phyloP scores from a whole-genome alignment of 2,329 filamentous ascomycete species.

The Sphaerulina musiva region DNA sequence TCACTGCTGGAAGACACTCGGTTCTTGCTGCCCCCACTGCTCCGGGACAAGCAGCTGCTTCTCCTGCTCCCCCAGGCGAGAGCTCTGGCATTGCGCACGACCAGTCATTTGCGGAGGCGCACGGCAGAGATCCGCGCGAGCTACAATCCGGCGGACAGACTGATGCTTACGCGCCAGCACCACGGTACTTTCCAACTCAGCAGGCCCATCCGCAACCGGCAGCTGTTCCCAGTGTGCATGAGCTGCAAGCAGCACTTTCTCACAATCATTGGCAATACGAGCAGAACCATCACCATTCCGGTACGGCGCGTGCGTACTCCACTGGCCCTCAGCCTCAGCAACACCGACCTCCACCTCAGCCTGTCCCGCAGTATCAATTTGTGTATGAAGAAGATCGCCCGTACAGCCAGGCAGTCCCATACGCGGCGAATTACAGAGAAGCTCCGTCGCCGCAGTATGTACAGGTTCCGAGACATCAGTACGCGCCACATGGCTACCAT shows the following conservation, averaged over 20 bases:
- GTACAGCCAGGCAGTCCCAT: conserved; percentile 11
- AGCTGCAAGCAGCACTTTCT: conserved; percentile 18
- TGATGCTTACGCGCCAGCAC: background rate
- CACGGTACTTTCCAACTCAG: conserved; percentile 15
- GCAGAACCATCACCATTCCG: conserved; percentile 21
- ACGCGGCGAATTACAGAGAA: conserved; percentile 7
- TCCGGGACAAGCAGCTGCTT: background rate
- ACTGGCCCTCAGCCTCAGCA: background rate
- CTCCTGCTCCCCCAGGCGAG: background rate
- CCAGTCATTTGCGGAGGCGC: background rate
- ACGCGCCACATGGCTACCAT: conserved; percentile 16
- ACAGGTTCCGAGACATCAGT: conserved; percentile 17
- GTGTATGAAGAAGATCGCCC: conserved; percentile 24
- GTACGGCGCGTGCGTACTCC: conserved; percentile 14
- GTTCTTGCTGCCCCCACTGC: background rate
- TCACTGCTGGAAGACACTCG: background rate
- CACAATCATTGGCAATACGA: conserved; percentile 20
- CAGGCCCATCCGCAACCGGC: conserved; percentile 3
- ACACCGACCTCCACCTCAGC: conserved; percentile 8
- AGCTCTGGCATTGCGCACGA: background rate
- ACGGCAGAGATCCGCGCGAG: background rate
- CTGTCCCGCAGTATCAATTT: conserved; percentile 23
- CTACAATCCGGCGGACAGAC: background rate
- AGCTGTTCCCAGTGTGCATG: conserved; percentile 3
- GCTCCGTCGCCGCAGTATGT: conserved; percentile 23